Evolutionary conservation across 371 early-diverging fungal species (phyloP).

Genomic region (Apophysomyces sp.): DNA sequence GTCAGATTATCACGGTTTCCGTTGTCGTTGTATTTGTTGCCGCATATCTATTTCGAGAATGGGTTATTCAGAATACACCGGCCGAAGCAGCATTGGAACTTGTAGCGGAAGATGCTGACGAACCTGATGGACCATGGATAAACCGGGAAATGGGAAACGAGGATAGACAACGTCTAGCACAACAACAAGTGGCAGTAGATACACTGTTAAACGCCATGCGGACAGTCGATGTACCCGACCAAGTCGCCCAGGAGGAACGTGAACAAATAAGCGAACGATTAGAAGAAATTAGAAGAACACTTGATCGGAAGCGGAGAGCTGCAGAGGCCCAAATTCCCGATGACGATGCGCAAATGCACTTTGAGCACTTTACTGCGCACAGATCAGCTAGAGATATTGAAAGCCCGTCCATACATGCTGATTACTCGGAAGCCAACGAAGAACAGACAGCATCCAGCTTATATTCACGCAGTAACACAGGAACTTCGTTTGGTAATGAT

Average conservation of each 20-base stretch:
- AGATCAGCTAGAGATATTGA: background rate
- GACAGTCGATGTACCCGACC: background rate
- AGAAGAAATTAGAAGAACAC: constrained; percentile 6
- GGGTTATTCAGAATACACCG: constrained; percentile 81
- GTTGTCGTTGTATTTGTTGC: constrained; percentile 78
- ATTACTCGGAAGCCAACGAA: background rate
- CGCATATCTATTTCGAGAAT: constrained; percentile 82
- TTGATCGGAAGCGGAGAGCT: constrained; percentile 6
- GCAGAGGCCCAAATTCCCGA: background rate
- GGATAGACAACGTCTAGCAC: background rate
- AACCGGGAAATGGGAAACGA: background rate
- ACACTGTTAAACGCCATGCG: constrained; percentile 9
- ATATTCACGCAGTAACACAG: background rate
- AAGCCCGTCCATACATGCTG: background rate
- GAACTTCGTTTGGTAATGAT: background rate
- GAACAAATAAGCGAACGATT: constrained; percentile 7
- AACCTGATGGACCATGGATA: constrained; percentile 7
- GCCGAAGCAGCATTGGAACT: constrained; percentile 25
- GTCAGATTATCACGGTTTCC: constrained; percentile 77
- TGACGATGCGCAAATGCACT: background rate
- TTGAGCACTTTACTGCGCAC: background rate
- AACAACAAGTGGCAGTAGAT: constrained; percentile 14
- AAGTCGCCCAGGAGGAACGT: constrained; percentile 4
- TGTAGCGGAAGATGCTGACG: constrained; percentile 16
- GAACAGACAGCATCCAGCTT: constrained; percentile 13